Percentiles rank a stretch among this genome's conserved stretches.
These are phyloP conservation scores for Ceratocystiopsis minuta DNA, from an alignment of 2,329 filamentous ascomycete genomes.

Conservation along the genomic window DNA sequence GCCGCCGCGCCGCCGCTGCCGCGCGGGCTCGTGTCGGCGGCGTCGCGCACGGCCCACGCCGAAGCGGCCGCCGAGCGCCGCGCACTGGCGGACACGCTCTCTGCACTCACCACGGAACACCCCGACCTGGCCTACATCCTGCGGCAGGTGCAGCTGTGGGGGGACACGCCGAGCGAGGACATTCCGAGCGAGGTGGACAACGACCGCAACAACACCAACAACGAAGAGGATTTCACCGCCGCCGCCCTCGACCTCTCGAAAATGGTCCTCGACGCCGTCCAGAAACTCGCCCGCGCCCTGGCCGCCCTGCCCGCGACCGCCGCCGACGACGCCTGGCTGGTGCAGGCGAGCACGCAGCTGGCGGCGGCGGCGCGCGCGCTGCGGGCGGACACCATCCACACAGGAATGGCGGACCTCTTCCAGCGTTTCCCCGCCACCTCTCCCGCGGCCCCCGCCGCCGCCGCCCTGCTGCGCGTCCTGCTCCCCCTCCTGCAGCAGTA, in stretches of 20 bases:
- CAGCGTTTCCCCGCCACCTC: too few relatives aligned
- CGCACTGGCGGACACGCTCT: slow-evolving; percentile 23
- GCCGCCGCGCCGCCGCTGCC: slow-evolving; percentile 30
- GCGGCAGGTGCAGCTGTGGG: slow-evolving; percentile 49
- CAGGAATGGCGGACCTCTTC: slow-evolving; percentile 21
- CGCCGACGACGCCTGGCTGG: slow-evolving; percentile 46
- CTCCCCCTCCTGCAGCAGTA: slow-evolving; percentile 64
- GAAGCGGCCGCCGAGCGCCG: slow-evolving; percentile 20
- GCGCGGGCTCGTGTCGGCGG: slow-evolving; percentile 25
- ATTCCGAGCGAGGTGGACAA: slow-evolving; percentile 5
- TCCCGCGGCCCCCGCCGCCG: slow-evolving; percentile 20
- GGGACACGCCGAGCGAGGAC: slow-evolving; percentile 12
- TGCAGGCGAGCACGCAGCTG: slow-evolving; percentile 34
- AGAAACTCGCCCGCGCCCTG: slow-evolving; percentile 45
- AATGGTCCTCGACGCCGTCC: slow-evolving; percentile 60
- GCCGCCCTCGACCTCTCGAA: slow-evolving; percentile 50
- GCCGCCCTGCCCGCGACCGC: slow-evolving; percentile 35
- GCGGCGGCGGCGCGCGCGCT: slow-evolving; percentile 37
- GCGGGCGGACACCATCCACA: slow-evolving; percentile 40
- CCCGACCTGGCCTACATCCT: slow-evolving; percentile 48
- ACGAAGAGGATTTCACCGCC: slow-evolving; percentile 26
- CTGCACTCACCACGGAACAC: slow-evolving; percentile 23
- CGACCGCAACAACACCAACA: slow-evolving; percentile 3
- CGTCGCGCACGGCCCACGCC: slow-evolving; percentile 16
- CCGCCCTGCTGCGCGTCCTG: slow-evolving; percentile 40